Conservation (phyloP, 768 basidiomycete genomes). For the Tremella fuciformis region DNA sequence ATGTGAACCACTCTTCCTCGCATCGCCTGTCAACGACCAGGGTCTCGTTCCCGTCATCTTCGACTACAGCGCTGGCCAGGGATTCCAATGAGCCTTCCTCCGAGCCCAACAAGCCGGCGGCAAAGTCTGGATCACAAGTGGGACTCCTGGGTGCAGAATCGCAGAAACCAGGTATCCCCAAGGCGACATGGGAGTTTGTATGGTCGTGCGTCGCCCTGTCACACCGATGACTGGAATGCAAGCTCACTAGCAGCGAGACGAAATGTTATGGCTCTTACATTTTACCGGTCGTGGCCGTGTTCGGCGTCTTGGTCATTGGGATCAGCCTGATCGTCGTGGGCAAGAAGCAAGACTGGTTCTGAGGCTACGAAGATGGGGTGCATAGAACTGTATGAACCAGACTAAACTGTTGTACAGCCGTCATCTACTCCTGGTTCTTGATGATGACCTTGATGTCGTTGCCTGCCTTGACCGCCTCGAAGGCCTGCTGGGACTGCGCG, state of each 20-base stretch:
- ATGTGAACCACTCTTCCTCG: constrained; percentile 18
- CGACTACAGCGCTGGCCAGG: constrained; percentile 15
- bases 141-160: not conserved
- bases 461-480: constrained; percentile 39
- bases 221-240: not conserved
- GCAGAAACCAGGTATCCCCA: not conserved
- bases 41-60: constrained; percentile 41
- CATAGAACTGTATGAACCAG: too few relatives aligned
- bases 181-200: not conserved
- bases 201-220: not conserved
- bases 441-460: constrained; percentile 44
- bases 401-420: not conserved
- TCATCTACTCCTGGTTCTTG: constrained; percentile 35
- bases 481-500: constrained; percentile 30
- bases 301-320: constrained; percentile 41
- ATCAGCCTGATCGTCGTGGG: constrained; percentile 18
- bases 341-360: constrained; percentile 1
- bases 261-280: constrained; percentile 48
- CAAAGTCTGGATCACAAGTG: not conserved
- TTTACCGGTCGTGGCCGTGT: constrained; percentile 36
- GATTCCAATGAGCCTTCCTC: constrained; percentile 15
- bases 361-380: too few relatives aligned
- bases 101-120: not conserved
- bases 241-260: constrained; percentile 36
- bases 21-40: constrained; percentile 26